Evolutionary conservation across 257 asterid species (phyloP), one percentile per base, ranked within the genome.

Genomic region (Capsicum baccatum): DNA sequence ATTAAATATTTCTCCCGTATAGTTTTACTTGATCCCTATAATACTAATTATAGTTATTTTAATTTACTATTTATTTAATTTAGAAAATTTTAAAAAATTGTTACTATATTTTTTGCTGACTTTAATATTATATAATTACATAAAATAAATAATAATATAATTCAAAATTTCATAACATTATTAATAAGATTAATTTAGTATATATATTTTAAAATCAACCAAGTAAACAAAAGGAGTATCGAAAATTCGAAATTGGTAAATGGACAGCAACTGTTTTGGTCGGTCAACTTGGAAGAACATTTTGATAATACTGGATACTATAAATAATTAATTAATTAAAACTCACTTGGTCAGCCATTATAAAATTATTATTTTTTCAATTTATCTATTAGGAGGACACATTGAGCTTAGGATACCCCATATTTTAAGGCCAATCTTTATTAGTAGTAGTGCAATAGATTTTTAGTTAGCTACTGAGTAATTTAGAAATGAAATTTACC

Each of bases 251-350:
- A 50, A 26, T 50, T 26, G 62, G 26, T 8, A 52, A 8, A 76
- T 64, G 81, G 59, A 7, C 63, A 52, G 81, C 1, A 76, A 76
- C 64, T 76, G 81, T 26, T 76, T 76, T 76, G 42, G 81, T 76
- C 19, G 63, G 81, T 52, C 21, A 52, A 52, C 52, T 35, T 76
- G 81, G 81, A 76, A 76, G 81, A 76, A 76, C 47, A 50, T 26
- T 48, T 19, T 7, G 12, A 21, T 74, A 21, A 74, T 26, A 26
- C 33, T 74, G 42, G 11, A 5, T 74, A 48, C 2, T 47, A 50
- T 19, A 76, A 21, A 21, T 21, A 21, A 69, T 69, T 14, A 74
- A 21, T 76, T 6, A 50, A 52, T 8, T 13, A 48, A 19, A 73
- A 52, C 9, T 52, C 8, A 76, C 14, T 76, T 52, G 26, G 81